Evolutionary conservation across 2,329 filamentous ascomycete species (phyloP).

Genomic region (Microdochium trichocladiopsis): DNA sequence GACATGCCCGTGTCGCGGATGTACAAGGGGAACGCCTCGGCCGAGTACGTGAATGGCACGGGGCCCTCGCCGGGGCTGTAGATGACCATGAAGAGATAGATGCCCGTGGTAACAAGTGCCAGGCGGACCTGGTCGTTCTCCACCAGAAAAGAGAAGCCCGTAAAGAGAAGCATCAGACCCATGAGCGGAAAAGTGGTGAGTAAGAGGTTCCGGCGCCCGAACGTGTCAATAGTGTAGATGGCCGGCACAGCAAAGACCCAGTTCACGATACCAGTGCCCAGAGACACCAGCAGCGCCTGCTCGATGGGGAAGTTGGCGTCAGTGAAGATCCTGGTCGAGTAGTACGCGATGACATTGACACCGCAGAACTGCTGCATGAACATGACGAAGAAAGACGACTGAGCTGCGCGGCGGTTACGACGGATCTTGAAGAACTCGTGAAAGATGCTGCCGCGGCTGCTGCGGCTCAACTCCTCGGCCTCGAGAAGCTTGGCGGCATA

Average conservation of each 20-base stretch:
- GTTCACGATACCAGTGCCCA: slow-evolving; percentile 59
- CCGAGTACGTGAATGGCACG: slow-evolving; percentile 61
- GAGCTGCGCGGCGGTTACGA: slow-evolving; percentile 53
- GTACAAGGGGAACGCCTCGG: slow-evolving; percentile 59
- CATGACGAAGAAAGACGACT: slow-evolving; percentile 58
- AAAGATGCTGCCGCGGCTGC: slow-evolving; percentile 39
- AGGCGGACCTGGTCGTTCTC: slow-evolving; percentile 25
- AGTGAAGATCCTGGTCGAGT: slow-evolving; percentile 54
- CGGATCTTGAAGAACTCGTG: slow-evolving; percentile 53
- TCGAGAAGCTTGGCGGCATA: slow-evolving; percentile 51
- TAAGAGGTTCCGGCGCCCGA: slow-evolving; percentile 57
- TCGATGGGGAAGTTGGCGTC: slow-evolving; percentile 43
- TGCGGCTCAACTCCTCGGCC: slow-evolving; percentile 44
- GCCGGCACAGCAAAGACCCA: slow-evolving; percentile 58
- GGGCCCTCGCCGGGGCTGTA: slow-evolving; percentile 55
- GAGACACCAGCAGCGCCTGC: slow-evolving; percentile 48
- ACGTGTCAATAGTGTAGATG: slow-evolving; percentile 61
- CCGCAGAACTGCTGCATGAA: slow-evolving; percentile 53
- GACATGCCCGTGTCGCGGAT: slow-evolving; percentile 57
- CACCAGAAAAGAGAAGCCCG: slow-evolving; percentile 39
- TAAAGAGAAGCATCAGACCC: slow-evolving; percentile 40
- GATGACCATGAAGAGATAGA: slow-evolving; percentile 41
- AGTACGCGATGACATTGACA: slow-evolving; percentile 38
- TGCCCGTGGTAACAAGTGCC: slow-evolving; percentile 38
- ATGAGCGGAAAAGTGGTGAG: slow-evolving; percentile 60